Evolutionary conservation across 176 grass and related monocot genomes (phyloP), one percentile per base, ranked within the genome.

Genomic region (Neostapfia colusana): DNA sequence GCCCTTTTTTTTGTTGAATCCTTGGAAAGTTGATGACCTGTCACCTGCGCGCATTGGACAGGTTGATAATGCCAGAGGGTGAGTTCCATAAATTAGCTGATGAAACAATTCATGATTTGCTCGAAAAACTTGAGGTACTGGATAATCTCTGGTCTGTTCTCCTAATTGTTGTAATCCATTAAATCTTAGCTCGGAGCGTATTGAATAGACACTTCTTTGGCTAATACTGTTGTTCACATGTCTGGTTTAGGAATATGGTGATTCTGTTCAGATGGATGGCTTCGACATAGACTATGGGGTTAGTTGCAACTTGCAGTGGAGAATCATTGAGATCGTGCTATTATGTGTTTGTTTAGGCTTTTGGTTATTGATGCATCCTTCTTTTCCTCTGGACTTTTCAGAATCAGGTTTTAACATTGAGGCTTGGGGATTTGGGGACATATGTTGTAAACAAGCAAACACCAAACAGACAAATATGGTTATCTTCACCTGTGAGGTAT

Each of bases 361-460:
- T 56, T 55, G 0, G 76, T 69, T 79, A 55, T 23, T 76, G 35
- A 83, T 50, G 0, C 63, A 53, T 48, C 53, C 17, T 10, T 80
- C 31, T 8, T 70, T 79, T 83, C 54, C 24, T 13, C 56, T 74
- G 76, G 62, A 55, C 54, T 54, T 62, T 92, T 65, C 78, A 99
- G 91, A 92, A 95, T 75, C 91, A 99, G 55, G 89, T 95, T 84
- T 83, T 99, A 72, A 95, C 95, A 51, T 31, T 99, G 69, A 95
- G 89, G 73, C 80, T 99, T 17, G 91, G 89, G 25, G 67, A 81
- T 82, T 62, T 92, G 34, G 91, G 91, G 24, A 99, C 91, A 0
- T 95, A 99, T 75, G 91, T 90, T 20, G 81, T 95, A 81, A 99
- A 99, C 91, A 99, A 99, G 87, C 95, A 95, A 85, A 62, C 91